A percentile compares a stretch with the other conserved stretches of the same genome.
These are phyloP conservation scores for Hanseniaspora lachancei DNA, from an alignment of 805 yeast genomes.

Conservation along the genomic window DNA sequence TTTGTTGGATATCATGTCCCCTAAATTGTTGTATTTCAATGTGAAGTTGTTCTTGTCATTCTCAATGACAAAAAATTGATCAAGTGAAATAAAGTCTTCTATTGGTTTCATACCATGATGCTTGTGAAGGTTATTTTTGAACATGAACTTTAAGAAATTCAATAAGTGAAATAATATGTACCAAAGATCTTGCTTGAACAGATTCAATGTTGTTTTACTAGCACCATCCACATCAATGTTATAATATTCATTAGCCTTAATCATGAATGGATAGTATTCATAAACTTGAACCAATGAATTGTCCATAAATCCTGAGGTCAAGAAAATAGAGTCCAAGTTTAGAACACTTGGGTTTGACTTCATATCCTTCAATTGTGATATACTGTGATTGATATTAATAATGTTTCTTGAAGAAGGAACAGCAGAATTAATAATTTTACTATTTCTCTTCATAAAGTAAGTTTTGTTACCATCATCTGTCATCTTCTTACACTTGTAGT, in stretches of 20 bases:
- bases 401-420: constrained; percentile 44
- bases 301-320: constrained; percentile 76
- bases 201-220: constrained; percentile 17
- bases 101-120: constrained; percentile 14
- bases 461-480: constrained; percentile 52
- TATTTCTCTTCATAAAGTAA: constrained; percentile 65
- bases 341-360: constrained; percentile 44
- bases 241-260: constrained; percentile 59
- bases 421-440: constrained; percentile 34
- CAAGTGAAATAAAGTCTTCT: constrained; percentile 48
- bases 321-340: constrained; percentile 64
- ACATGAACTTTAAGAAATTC: constrained; percentile 32
- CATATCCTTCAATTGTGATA: constrained; percentile 27
- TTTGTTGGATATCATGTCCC: constrained; percentile 3
- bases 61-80: constrained; percentile 61
- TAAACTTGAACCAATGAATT: constrained; percentile 62
- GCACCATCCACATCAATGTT: constrained; percentile 25
- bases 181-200: neutral
- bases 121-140: constrained; percentile 2
- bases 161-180: constrained; percentile 62
- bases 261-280: constrained; percentile 72
- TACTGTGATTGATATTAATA: constrained; percentile 54
- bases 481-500: constrained; percentile 72
- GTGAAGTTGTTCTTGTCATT: constrained; percentile 22
- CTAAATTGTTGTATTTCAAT: constrained; percentile 2